Base-by-base conservation (phyloP, 257 asterid species). In the Solanum chilense region DNA sequence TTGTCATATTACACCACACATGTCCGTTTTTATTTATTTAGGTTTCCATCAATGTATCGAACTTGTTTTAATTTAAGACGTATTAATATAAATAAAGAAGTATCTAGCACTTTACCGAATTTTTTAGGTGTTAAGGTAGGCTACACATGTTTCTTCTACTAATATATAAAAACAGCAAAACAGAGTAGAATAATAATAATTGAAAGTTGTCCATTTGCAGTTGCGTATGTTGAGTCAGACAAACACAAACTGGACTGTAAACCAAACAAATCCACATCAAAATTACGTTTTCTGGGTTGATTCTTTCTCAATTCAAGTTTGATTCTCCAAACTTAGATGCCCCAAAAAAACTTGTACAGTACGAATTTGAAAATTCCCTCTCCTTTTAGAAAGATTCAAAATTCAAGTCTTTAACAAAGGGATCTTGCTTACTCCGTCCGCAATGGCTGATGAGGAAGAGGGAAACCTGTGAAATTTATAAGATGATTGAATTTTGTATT, bases 231-330 rank as follows among this genome's bases (percentile, higher is more conserved):
- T 1, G 27, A 80, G 85, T 29, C 45, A 47, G 85, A 81, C 85
- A 81, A 81, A 81, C 69, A 80, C 62, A 80, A 47, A 81, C 29
- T 81, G 41, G 21, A 81, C 69, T 31, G 41, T 25, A 78, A 45
- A 78, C 27, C 0, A 9, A 45, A 45, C 85, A 80, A 47, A 80
- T 10, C 25, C 85, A 80, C 68, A 80, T 78, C 39, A 27, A 77
- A 80, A 1, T 16, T 29, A 29, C 62, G 14, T 44, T 77, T 77
- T n/a, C 39, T 14, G 33, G 16, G n/a, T 18, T 44, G 49, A 44
- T 44, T 11, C 49, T 42, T 42, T 42, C 13, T 42, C 45, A 42
- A 42, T 42, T 42, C 45, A 10, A 42, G 45, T 42, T 42, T 10
- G 82, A 37, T 75, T 75, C 82, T 75, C 27, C 83, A 11, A 9